These are phyloP conservation scores for Fusarium bactridioides DNA, from an alignment of 2,329 filamentous ascomycete species.

Conservation along the genomic window DNA sequence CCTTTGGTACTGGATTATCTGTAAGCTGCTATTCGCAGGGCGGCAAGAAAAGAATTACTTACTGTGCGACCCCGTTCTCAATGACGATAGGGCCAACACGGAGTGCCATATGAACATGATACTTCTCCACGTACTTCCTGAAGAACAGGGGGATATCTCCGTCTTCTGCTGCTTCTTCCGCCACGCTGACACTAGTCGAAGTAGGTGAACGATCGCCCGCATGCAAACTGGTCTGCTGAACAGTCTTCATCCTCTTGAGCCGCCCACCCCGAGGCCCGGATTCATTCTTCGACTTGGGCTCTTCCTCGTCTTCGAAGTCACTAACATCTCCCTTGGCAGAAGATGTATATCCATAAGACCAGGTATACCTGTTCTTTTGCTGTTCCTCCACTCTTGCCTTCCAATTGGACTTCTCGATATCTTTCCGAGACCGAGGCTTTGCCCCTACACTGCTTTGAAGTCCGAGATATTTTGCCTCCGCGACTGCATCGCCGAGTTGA, in stretches of 20 bases:
- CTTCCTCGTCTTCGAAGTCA: constrained; percentile 11
- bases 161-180: constrained; percentile 26
- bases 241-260: constrained; percentile 14
- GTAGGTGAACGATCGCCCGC: constrained; percentile 12
- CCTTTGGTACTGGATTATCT: constrained; percentile 30
- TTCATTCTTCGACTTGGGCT: neutral
- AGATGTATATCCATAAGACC: neutral
- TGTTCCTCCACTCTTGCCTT: neutral
- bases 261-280: neutral
- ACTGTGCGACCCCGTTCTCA: constrained; percentile 51
- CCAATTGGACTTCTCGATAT: neutral
- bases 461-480: constrained; percentile 27
- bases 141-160: constrained; percentile 45
- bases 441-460: constrained; percentile 23
- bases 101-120: constrained; percentile 53
- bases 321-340: neutral
- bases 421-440: constrained; percentile 4
- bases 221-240: constrained; percentile 3
- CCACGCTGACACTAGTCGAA: constrained; percentile 16
- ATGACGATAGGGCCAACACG: constrained; percentile 51
- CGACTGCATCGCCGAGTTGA: constrained; percentile 17
- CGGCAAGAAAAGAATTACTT: constrained; percentile 19
- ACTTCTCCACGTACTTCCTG: constrained; percentile 41
- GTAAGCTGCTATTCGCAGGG: neutral
- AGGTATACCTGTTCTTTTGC: neutral